phyloP scores from a whole-genome alignment of 371 early-diverging fungal genomes.

The Actinomortierella wolfii region DNA sequence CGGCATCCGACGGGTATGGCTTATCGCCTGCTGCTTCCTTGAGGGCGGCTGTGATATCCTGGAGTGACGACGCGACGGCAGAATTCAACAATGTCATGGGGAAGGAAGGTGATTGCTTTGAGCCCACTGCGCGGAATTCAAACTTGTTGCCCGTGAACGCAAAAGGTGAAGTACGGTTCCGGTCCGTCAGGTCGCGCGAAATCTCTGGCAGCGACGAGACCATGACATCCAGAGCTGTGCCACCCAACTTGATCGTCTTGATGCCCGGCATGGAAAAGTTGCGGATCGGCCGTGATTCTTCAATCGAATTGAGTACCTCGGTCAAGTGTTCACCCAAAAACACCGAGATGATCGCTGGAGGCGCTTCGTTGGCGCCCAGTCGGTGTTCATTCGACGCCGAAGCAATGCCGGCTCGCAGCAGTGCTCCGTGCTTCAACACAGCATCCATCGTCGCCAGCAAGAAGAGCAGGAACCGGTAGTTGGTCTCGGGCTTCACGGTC shows the following conservation, averaged over 20 bases:
- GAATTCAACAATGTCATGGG: constrained; percentile 90
- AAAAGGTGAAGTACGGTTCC: constrained; percentile 98
- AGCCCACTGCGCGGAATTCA: constrained; percentile 98
- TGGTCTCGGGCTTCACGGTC: constrained; percentile 87
- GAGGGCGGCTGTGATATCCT: constrained; percentile 71
- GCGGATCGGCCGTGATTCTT: constrained; percentile 81
- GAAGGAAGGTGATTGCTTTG: constrained; percentile 96
- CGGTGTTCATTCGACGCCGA: constrained; percentile 95
- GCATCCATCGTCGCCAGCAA: constrained; percentile 88
- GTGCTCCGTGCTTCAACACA: constrained; percentile 84
- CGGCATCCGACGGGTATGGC: constrained; percentile 74
- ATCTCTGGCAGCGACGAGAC: constrained; percentile 89
- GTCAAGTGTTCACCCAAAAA: constrained; percentile 94
- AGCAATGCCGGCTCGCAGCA: constrained; percentile 89
- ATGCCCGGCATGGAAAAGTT: constrained; percentile 78
- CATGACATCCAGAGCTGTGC: constrained; percentile 95
- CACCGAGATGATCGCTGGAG: constrained; percentile 94
- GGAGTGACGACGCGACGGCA: constrained; percentile 84
- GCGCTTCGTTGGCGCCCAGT: constrained; percentile 96
- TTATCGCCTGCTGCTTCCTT: constrained; percentile 74
- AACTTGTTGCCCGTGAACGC: constrained; percentile 99
- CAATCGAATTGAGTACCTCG: constrained; percentile 91
- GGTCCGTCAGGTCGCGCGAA: constrained; percentile 94
- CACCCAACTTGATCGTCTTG: constrained; percentile 89
- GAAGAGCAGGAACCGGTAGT: constrained; percentile 93